Conservation (phyloP, 2,329 filamentous ascomycete genomes). For the Corniculantispora saksenae region DNA sequence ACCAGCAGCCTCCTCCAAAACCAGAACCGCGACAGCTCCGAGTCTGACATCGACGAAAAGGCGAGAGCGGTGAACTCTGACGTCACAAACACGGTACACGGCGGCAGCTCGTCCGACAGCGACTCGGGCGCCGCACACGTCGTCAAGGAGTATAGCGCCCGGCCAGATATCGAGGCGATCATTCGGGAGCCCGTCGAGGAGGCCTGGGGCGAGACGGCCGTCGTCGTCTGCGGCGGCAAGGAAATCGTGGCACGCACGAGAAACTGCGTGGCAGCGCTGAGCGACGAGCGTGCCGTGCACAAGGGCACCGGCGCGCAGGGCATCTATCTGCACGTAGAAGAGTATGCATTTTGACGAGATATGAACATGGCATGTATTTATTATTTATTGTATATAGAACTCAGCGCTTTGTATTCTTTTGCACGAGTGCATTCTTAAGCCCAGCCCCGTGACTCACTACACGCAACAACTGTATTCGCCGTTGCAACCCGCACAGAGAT, state of each 20-base stretch:
- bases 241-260: constrained; percentile 55
- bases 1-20: not conserved
- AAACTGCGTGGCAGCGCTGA: constrained; percentile 56
- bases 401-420: too few relatives aligned
- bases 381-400: not conserved
- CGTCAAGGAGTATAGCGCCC: constrained; percentile 45
- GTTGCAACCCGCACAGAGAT: too few relatives aligned
- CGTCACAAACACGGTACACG: not conserved
- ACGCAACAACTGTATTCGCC: too few relatives aligned
- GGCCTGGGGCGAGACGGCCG: constrained; percentile 61
- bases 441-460: too few relatives aligned
- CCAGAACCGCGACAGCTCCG: constrained; percentile 27
- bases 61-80: not conserved
- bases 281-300: constrained; percentile 63
- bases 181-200: constrained; percentile 57
- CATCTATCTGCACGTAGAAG: constrained; percentile 61
- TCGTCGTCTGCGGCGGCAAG: constrained; percentile 61
- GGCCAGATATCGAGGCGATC: constrained; percentile 54
- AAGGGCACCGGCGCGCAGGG: constrained; percentile 66
- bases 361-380: not conserved
- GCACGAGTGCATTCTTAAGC: too few relatives aligned
- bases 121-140: constrained; percentile 19
- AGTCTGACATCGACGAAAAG: constrained; percentile 10
- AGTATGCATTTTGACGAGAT: constrained; percentile 52
- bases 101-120: constrained; percentile 23